These are phyloP conservation scores for Oryza officinalis DNA, from an alignment of 176 grass and related monocot species.

Conservation along the genomic window DNA sequence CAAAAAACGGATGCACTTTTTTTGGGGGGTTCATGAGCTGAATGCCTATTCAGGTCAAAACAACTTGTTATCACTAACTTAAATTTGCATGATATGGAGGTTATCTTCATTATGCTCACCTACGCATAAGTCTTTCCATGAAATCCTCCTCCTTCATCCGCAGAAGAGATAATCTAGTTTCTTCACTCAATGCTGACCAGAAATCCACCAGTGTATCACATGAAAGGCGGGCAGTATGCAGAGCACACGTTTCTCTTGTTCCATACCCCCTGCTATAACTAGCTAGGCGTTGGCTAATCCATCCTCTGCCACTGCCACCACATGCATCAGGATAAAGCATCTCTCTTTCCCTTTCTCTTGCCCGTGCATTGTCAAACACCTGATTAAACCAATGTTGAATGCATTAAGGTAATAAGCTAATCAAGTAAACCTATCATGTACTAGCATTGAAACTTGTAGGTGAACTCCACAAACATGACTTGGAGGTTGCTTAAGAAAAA, in stretches of 20 bases:
- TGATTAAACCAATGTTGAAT: slow-evolving; percentile 36
- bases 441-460: slow-evolving; percentile 14
- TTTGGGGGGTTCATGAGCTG: neutral
- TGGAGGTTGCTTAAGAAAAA: slow-evolving; percentile 32
- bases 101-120: slow-evolving; percentile 45
- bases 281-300: slow-evolving; percentile 90
- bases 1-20: slow-evolving; percentile 9
- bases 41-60: slow-evolving; percentile 21
- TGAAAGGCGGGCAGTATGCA: slow-evolving; percentile 87
- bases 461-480: slow-evolving; percentile 11
- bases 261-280: slow-evolving; percentile 75
- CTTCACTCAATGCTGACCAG: slow-evolving; percentile 86
- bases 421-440: neutral
- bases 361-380: slow-evolving; percentile 97
- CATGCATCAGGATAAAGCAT: slow-evolving; percentile 99
- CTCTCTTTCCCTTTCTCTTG: slow-evolving; percentile 89
- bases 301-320: slow-evolving; percentile 88
- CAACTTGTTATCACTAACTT: neutral
- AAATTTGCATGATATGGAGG: slow-evolving; percentile 15
- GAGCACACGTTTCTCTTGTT: slow-evolving; percentile 86
- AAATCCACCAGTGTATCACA: slow-evolving; percentile 96
- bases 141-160: slow-evolving; percentile 98
- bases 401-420: slow-evolving; percentile 30
- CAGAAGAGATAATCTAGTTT: slow-evolving; percentile 88
- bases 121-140: slow-evolving; percentile 92